Base-by-base conservation (phyloP, 1,284 basidiomycete genomes). In the Rhodotorula mucilaginosa region DNA sequence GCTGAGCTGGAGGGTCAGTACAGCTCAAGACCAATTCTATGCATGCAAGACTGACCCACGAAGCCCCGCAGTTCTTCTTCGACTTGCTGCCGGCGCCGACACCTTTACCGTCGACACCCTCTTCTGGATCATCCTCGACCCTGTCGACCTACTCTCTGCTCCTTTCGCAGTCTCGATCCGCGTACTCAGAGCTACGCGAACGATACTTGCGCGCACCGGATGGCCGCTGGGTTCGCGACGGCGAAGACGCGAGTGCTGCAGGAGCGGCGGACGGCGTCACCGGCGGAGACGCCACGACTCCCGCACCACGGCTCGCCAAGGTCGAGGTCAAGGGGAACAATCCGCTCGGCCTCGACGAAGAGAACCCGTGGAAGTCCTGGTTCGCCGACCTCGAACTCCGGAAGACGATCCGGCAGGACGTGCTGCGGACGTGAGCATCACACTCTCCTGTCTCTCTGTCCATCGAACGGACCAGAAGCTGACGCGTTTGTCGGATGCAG, bases 341-440 rank as follows among this genome's bases (percentile, higher is more conserved):
- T 80, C 93, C 94, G 10, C 82, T 97, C 54, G 93, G 90, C 78
- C 83, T 94, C 66, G 89, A 94, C 75, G 87, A 89, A 68, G 88
- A 92, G 88, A 95, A 93, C 80, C 93, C 93, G 19, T 97, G 94
- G 94, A 90, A 88, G 75, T 87, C 89, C 58, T 97, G 92, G 91
- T 97, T 97, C 80, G 84, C 88, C 23, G 87, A 91, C 49, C 85
- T 93, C 34, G 94, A 97, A 65, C 83, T 96, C 48, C 86, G 92
- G 26, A 92, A 89, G 79, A 90, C 88, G 6, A 96, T 97, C 66
- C 82, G 87, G 31, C 92, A 95, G 81, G 94, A 97, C 80, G 94
- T 97, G 0, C 91, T 95, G 77, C 85, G 94, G 78, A 97, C 94
- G 87, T 92, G 80, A 81, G 34, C 34, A 34, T 5, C 34, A 34